Base-by-base conservation (phyloP, 768 basidiomycete genomes). In the Suillus paluster region DNA sequence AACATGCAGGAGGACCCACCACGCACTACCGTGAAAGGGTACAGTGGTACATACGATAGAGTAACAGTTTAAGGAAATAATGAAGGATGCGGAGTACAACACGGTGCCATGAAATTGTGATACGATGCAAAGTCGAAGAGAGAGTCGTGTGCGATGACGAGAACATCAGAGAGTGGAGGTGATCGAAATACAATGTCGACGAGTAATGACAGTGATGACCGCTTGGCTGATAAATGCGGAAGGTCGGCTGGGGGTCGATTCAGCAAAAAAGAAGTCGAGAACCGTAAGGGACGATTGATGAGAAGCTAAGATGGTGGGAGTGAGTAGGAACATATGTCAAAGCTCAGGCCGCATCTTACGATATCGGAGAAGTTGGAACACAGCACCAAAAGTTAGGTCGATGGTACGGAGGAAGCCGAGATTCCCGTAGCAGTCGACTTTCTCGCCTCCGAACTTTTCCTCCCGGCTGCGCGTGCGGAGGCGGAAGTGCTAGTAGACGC, bases 151-250 rank as follows among this genome's bases (percentile, higher is more conserved):
- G 54, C 25, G 54, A 55, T 55, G 54, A 19, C 38, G 36, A 25
- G 17, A 55, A 4, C 23, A 23, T 54, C 21, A 10, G 5, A 21
- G 33, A 15, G 33, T 30, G 21, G 9, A 23, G 54, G 23, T 9
- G 54, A 25, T 25, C 36, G 19, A 36, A 39, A 55, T 55, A 55
- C 54, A 55, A n/a, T 12, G 49, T 30, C 53, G 54, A 55, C 9
- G 36, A 38, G 36, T 55, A 55, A 55, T 23, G 54, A 55, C 54
- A 55, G 54, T 55, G 36, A 10, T 3, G 21, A 54, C 53, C 34
- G 53, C 8, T n/a, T 54, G 14, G 23, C 21, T 23, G 34, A 8
- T 36, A 17, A 36, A 54, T 14, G 17, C 54, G 38, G 23, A 55
- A 25, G 38, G 38, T 50, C 30, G 30, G 49, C 30, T 39, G 50